These are phyloP conservation scores for Botrytis elliptica DNA, from an alignment of 2,329 filamentous ascomycete species.

Conservation along the genomic window DNA sequence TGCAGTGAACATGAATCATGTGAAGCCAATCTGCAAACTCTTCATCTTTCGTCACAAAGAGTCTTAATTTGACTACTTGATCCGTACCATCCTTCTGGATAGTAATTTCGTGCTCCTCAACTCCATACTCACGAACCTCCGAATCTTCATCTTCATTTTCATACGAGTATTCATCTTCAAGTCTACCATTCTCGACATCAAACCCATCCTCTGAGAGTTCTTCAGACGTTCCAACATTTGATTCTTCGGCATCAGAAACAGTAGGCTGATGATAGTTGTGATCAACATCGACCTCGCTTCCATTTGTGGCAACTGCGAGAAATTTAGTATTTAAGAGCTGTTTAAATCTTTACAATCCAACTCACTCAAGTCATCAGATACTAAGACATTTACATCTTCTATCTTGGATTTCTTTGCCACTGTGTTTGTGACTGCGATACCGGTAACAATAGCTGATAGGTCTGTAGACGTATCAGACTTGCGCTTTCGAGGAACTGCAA, in stretches of 20 bases:
- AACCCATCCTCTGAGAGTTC: not conserved
- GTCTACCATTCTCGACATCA: not conserved
- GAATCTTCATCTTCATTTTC: not conserved
- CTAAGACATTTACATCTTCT: not conserved
- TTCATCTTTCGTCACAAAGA: constrained; percentile 8
- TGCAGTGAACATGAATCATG: constrained; percentile 23
- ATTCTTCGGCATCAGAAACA: not conserved
- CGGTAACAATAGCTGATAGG: not conserved
- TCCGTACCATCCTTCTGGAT: not conserved
- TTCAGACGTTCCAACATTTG: not conserved
- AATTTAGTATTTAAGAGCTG: not conserved
- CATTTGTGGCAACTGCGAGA: not conserved
- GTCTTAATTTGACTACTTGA: not conserved
- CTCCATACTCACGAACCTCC: not conserved
- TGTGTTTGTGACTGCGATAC: not conserved
- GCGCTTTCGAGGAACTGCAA: not conserved
- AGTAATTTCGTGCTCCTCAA: not conserved
- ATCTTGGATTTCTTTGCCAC: not conserved
- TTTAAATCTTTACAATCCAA: not conserved
- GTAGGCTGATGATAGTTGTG: not conserved
- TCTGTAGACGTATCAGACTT: not conserved
- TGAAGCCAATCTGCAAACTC: constrained; percentile 25
- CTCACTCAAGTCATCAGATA: not conserved
- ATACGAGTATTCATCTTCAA: not conserved
- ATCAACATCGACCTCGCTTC: not conserved